Evolutionary conservation across 2,329 filamentous ascomycete species (phyloP).

Genomic region (Paecilomyces sp.): DNA sequence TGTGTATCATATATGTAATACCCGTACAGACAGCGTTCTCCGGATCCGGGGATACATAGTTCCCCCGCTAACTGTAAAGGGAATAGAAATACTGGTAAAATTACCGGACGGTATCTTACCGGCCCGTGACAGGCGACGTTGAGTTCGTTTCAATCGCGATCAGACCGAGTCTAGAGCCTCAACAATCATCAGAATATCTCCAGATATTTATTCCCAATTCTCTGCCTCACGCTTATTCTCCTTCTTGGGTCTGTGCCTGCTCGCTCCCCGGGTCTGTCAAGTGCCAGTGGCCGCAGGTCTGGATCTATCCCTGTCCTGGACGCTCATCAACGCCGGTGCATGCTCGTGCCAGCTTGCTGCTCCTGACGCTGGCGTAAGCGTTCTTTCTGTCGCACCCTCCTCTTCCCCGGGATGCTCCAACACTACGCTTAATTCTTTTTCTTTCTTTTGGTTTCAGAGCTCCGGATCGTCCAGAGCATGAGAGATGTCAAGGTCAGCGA

Average conservation of each 20-base stretch:
- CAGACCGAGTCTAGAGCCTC: not conserved
- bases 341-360: constrained; percentile 3
- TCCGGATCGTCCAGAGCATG: constrained; percentile 28
- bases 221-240: not conserved
- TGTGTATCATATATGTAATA: not conserved
- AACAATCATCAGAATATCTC: not conserved
- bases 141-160: not conserved
- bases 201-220: not conserved
- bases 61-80: not conserved
- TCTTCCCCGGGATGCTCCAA: constrained; percentile 5
- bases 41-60: not conserved
- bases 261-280: not conserved
- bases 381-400: not conserved
- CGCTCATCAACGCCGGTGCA: not conserved
- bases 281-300: not conserved
- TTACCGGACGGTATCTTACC: not conserved
- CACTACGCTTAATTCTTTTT: constrained; percentile 1
- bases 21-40: not conserved
- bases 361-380: not conserved
- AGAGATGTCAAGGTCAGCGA: constrained; percentile 57
- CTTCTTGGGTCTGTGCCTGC: not conserved
- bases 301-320: not conserved
- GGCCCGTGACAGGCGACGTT: not conserved
- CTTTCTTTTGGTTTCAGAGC: not conserved
- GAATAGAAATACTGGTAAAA: not conserved